Evolutionary conservation across 768 basidiomycete species (phyloP).

Genomic region (Rhodotorula kratochvilovae): DNA sequence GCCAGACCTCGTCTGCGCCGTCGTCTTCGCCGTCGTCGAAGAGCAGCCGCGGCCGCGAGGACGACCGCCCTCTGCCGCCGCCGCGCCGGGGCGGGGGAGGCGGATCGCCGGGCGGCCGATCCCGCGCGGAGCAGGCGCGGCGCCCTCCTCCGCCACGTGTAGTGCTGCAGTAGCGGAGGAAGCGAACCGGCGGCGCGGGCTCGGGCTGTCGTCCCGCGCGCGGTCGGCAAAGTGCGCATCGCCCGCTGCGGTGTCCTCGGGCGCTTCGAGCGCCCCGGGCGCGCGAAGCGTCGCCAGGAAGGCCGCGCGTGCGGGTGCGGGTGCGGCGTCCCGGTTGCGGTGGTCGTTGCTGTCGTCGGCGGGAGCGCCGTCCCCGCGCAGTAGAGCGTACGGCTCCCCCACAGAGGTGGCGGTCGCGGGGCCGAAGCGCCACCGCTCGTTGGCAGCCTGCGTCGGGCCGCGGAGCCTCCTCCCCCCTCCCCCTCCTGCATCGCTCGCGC

Average conservation of each 20-base stretch:
- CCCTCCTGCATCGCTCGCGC: neutral
- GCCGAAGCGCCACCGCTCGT: constrained; percentile 27
- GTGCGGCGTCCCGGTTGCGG: neutral
- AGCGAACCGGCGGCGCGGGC: neutral
- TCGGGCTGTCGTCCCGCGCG: constrained; percentile 2
- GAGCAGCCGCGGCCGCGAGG: neutral
- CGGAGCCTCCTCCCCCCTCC: neutral
- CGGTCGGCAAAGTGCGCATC: neutral
- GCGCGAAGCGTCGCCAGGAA: neutral
- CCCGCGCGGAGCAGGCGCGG: too few relatives aligned
- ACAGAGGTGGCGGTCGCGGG: neutral
- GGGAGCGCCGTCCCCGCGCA: too few relatives aligned
- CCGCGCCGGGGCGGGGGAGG: neutral
- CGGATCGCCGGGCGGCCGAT: neutral
- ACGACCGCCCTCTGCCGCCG: neutral
- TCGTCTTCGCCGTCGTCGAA: constrained; percentile 8
- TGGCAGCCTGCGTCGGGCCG: constrained; percentile 18
- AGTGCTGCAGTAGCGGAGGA: neutral
- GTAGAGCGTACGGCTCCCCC: neutral
- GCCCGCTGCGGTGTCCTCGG: neutral
- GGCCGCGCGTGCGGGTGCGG: neutral
- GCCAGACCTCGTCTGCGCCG: neutral
- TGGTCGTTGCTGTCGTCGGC: neutral
- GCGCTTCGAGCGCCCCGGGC: neutral
- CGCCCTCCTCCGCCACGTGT: neutral